A percentile compares a stretch with the other conserved stretches of the same genome.
Conservation (phyloP, 441 rosid species). For the Euphorbia celastroides region DNA sequence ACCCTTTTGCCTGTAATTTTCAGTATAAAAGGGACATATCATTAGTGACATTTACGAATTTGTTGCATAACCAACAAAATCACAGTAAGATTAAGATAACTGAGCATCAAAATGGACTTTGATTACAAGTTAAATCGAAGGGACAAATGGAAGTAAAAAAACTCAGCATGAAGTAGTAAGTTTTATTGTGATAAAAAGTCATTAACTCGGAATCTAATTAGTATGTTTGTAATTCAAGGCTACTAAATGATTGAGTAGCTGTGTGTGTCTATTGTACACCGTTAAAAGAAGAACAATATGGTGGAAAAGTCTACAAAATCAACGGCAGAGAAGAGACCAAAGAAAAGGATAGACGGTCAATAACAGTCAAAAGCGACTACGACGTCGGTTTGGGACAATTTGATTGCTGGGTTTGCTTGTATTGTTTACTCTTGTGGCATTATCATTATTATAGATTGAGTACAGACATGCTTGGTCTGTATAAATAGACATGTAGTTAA, state of each 20-base stretch:
- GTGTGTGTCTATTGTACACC: background rate
- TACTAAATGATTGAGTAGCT: background rate
- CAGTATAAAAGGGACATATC: too few species aligned
- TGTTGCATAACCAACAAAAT: too few species aligned
- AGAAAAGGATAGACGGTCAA: background rate
- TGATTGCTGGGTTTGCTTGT: background rate
- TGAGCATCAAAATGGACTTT: too few species aligned
- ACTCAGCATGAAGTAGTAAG: too few species aligned
- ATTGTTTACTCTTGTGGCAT: background rate
- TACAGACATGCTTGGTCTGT: constrained; percentile 9
- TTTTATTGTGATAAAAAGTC: too few species aligned
- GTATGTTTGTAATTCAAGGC: background rate
- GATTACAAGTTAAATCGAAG: too few species aligned
- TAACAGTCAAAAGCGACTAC: background rate
- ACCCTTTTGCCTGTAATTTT: too few species aligned
- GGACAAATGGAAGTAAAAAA: too few species aligned
- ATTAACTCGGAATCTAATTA: background rate
- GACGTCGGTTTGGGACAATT: constrained; percentile 4
- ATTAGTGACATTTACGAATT: too few species aligned
- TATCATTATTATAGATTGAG: background rate
- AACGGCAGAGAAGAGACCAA: constrained; percentile 3
- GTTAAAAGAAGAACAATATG: too few species aligned
- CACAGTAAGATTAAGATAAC: too few species aligned
- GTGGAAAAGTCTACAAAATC: background rate
- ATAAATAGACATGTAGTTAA: too few species aligned